Percentiles rank a stretch among this genome's conserved stretches.
Conservation (phyloP, 805 yeast genomes). For the Candida golubevii region DNA sequence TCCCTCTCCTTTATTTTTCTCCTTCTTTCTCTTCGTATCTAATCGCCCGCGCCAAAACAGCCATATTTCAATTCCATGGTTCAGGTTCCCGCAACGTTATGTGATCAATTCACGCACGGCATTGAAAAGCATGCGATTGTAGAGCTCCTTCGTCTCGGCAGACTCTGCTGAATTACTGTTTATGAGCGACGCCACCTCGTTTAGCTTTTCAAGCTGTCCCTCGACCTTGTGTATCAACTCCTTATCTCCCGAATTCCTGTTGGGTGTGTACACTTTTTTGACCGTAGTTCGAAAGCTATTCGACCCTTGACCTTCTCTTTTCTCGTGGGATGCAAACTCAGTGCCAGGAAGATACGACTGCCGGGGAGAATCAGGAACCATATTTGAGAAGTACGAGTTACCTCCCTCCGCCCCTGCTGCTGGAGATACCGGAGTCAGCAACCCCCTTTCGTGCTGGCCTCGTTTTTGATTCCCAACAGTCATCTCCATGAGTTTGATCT, state of each 20-base stretch:
- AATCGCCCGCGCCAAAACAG: background rate
- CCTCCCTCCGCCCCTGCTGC: conserved; percentile 1
- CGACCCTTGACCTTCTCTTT: conserved; percentile 3
- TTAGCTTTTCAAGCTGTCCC: conserved; percentile 25
- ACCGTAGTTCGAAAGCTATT: conserved; percentile 32
- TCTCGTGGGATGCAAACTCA: conserved; percentile 2
- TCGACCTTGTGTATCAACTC: conserved; percentile 26
- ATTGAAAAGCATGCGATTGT: conserved; percentile 15
- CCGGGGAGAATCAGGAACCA: conserved; percentile 8
- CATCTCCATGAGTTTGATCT: conserved; percentile 43
- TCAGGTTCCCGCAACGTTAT: background rate
- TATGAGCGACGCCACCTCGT: conserved; percentile 17
- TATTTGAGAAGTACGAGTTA: background rate
- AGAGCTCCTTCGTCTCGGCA: conserved; percentile 11
- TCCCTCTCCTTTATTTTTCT: no score
- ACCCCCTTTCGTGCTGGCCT: conserved; percentile 4
- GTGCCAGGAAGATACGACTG: conserved; percentile 9
- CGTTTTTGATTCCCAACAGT: conserved; percentile 19
- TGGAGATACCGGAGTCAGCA: conserved; percentile 2
- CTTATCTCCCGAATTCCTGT: conserved; percentile 29
- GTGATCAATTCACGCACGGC: conserved; percentile 9
- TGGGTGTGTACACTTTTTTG: conserved; percentile 34
- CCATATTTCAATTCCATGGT: no score
- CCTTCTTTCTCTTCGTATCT: background rate
- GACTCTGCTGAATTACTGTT: conserved; percentile 13